phyloP scores from a whole-genome alignment of 2,329 filamentous ascomycete genomes.

The Hortaea sp. region DNA sequence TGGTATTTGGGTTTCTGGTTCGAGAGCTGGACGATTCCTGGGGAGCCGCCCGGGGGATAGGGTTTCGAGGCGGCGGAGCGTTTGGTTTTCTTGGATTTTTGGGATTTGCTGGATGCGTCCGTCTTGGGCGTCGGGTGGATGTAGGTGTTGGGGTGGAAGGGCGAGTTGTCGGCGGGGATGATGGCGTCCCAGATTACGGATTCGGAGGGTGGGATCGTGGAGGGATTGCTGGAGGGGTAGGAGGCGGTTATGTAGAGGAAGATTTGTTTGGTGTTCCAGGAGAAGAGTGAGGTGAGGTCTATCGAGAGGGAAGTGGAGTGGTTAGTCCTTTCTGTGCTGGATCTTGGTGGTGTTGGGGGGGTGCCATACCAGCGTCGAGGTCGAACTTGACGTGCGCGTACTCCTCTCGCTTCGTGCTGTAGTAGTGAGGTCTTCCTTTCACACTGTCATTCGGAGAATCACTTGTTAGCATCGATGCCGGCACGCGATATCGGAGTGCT shows the following conservation, averaged over 20 bases:
- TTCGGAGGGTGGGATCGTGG: constrained; percentile 39
- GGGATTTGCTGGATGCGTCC: constrained; percentile 8
- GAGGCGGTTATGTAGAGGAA: constrained; percentile 91
- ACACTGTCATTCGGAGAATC: constrained; percentile 48
- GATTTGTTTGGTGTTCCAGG: constrained; percentile 98
- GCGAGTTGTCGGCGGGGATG: constrained; percentile 63
- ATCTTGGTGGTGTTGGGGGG: neutral
- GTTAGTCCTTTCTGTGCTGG: too few species aligned
- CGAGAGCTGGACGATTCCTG: constrained; percentile 64
- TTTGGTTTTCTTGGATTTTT: constrained; percentile 9
- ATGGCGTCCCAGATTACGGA: constrained; percentile 95
- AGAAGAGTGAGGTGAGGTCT: constrained; percentile 87
- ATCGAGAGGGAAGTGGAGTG: constrained; percentile 1
- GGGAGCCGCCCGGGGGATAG: constrained; percentile 26
- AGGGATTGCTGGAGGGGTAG: constrained; percentile 39
- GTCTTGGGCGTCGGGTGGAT: constrained; percentile 37
- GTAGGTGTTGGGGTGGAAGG: constrained; percentile 41
- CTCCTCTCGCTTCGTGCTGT: constrained; percentile 84
- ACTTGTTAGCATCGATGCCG: neutral
- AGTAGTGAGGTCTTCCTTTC: constrained; percentile 91
- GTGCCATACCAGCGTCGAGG: constrained; percentile 60
- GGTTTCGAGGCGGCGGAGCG: constrained; percentile 13
- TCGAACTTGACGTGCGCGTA: constrained; percentile 93
- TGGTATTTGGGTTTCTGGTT: constrained; percentile 94
- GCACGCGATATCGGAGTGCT: neutral